Conservation (phyloP, 73 alveolate species). For the Paramecium sexaurelia region DNA sequence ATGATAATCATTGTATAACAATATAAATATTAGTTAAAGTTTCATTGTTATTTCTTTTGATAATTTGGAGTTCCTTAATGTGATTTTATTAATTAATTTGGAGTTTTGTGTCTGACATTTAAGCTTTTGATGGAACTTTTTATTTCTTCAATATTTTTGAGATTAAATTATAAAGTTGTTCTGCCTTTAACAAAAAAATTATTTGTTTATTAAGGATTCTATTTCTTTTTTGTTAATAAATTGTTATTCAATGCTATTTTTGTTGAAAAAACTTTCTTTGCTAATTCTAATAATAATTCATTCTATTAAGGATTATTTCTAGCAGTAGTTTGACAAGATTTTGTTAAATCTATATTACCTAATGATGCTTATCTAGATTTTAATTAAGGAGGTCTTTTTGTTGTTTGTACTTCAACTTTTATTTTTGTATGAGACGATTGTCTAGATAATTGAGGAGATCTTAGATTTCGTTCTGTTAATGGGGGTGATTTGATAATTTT, state of each 20-base stretch:
- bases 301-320: conserved; percentile 8
- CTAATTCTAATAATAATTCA: neutral
- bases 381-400: neutral
- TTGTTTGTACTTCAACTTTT: neutral
- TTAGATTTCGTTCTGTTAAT: neutral
- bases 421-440: neutral
- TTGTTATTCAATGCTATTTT: neutral
- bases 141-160: neutral
- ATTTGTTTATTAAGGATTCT: neutral
- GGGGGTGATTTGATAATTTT: conserved; percentile 6
- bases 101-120: neutral
- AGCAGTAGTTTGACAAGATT: conserved; percentile 5
- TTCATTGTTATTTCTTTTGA: neutral
- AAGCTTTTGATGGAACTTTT: conserved; percentile 5
- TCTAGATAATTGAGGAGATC: neutral
- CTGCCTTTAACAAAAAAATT: conserved; percentile 52
- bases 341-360: neutral
- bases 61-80: neutral
- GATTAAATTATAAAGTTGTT: neutral
- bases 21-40: neutral
- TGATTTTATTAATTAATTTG: neutral
- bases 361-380: conserved; percentile 21
- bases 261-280: neutral
- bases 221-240: neutral
- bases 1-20: neutral